Percentiles rank a stretch among this genome's conserved stretches.
phyloP scores from a whole-genome alignment of 345 rosid species.

The Stellera chamaejasme region DNA sequence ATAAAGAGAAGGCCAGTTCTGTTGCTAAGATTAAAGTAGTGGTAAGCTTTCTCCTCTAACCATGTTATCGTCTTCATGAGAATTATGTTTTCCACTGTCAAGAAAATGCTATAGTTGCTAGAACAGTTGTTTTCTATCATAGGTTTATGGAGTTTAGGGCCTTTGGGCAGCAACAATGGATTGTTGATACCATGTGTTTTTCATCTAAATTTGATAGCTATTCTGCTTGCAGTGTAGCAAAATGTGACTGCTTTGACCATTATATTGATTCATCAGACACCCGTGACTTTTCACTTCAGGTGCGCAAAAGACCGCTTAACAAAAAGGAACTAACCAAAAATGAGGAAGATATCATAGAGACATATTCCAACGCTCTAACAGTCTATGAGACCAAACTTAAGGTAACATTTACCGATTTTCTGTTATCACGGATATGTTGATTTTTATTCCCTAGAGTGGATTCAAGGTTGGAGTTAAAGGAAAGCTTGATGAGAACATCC shows the following conservation, averaged over 20 bases:
- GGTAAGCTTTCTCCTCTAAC: slow-evolving; percentile 39
- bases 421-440: no score
- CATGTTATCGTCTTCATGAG: not conserved
- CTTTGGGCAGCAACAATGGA: not conserved
- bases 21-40: slow-evolving; percentile 99
- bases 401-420: slow-evolving; percentile 29
- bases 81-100: not conserved
- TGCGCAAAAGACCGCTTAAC: slow-evolving; percentile 94
- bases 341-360: slow-evolving; percentile 91
- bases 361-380: slow-evolving; percentile 59
- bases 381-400: slow-evolving; percentile 95
- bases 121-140: not conserved
- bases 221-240: not conserved
- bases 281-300: slow-evolving; percentile 38
- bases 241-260: not conserved
- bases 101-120: not conserved
- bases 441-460: no score
- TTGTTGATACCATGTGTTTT: slow-evolving; percentile 6
- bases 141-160: slow-evolving; percentile 10
- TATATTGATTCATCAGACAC: not conserved
- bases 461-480: no score
- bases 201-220: slow-evolving; percentile 3
- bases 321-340: slow-evolving; percentile 88
- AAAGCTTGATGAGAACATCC: no score
- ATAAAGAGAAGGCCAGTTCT: slow-evolving; percentile 73